Conservation (phyloP, 164 flowering plant species). For the Pachysandra terminalis region DNA sequence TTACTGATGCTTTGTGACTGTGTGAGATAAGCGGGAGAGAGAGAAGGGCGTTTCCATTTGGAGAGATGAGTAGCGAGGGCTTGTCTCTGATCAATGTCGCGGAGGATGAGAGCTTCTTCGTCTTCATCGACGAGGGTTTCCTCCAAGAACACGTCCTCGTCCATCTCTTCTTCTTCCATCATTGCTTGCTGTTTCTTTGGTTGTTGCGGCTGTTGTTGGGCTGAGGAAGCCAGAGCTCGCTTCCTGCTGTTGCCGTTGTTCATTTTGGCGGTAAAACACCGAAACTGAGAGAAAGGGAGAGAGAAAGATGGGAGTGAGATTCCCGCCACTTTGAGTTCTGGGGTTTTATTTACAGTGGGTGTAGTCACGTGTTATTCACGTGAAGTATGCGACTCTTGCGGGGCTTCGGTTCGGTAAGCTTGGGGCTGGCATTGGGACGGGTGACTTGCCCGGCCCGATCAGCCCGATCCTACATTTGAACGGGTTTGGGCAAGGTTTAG, state of each 20-base stretch:
- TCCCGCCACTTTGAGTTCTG: constrained; percentile 6
- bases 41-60: constrained; percentile 78
- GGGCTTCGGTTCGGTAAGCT: too few relatives aligned
- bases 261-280: not conserved
- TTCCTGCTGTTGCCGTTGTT: constrained; percentile 1
- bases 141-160: constrained; percentile 86
- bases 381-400: too few relatives aligned
- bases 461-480: too few relatives aligned
- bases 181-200: constrained; percentile 24
- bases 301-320: not conserved
- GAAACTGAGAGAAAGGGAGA: not conserved
- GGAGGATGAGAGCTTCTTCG: constrained; percentile 56
- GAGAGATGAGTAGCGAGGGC: constrained; percentile 50
- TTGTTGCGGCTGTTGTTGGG: constrained; percentile 4
- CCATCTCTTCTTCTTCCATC: constrained; percentile 72
- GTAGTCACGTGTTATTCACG: not conserved
- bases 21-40: constrained; percentile 44
- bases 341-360: not conserved
- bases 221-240: constrained; percentile 5
- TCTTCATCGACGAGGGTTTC: constrained; percentile 68
- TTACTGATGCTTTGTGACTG: constrained; percentile 55
- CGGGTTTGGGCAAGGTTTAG: too few relatives aligned
- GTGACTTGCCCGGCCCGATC: too few relatives aligned
- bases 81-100: constrained; percentile 51
- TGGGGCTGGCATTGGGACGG: too few relatives aligned